phyloP scores from a whole-genome alignment of 2,329 filamentous ascomycete genomes.

The Cadophora gregata region DNA sequence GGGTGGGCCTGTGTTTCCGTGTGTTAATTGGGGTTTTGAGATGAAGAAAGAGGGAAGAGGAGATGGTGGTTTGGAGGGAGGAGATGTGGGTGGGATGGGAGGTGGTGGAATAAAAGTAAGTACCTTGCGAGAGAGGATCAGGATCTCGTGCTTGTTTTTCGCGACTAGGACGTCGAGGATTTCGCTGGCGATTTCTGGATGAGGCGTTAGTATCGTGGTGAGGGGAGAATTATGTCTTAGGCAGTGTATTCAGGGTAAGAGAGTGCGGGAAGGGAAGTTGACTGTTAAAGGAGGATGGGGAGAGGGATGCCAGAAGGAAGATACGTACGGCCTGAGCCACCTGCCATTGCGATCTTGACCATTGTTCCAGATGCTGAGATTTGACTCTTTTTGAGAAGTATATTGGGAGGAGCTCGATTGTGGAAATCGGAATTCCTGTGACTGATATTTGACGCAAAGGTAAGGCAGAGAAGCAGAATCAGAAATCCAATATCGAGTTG shows the following conservation, averaged over 20 bases:
- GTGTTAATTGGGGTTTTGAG: slow-evolving; percentile 16
- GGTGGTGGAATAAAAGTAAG: not conserved
- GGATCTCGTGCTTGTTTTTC: slow-evolving; percentile 57
- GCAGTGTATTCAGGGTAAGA: no score
- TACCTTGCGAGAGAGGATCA: slow-evolving; percentile 56
- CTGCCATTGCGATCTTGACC: slow-evolving; percentile 54
- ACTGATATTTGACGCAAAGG: no score
- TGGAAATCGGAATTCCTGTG: not conserved
- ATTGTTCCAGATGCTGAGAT: slow-evolving; percentile 40
- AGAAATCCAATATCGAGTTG: no score
- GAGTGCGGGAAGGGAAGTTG: no score
- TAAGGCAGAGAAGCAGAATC: no score
- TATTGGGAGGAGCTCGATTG: not conserved
- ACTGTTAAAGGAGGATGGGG: not conserved
- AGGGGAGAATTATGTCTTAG: not conserved
- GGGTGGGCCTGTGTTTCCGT: slow-evolving; percentile 39
- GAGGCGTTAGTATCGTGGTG: not conserved
- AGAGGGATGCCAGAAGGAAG: not conserved
- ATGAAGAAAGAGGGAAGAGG: no score
- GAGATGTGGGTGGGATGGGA: not conserved
- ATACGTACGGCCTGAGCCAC: slow-evolving; percentile 51
- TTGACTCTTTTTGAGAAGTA: not conserved
- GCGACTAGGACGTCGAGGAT: slow-evolving; percentile 57
- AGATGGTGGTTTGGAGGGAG: no score
- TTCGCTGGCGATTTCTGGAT: slow-evolving; percentile 57